Base-by-base conservation (phyloP, 106 monocot species). In the Apostasia shenzhenica region DNA sequence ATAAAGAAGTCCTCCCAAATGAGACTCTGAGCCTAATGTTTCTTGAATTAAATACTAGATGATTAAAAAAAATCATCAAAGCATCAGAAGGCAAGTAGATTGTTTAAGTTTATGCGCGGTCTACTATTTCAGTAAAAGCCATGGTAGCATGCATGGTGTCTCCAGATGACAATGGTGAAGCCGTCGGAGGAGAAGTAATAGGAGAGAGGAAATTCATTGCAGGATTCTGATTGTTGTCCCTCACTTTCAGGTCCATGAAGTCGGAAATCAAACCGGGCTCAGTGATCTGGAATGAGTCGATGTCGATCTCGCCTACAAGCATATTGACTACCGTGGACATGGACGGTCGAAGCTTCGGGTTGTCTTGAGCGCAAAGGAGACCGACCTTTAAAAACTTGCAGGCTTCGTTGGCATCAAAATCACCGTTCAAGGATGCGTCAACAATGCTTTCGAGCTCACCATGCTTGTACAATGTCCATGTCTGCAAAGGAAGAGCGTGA, bases 191-290 rank as follows among this genome's bases (percentile, higher is more conserved):
- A 26, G 44, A 38, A 3, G 43, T 14, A 10, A 45, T 64, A 46
- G 45, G 11, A 59, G 59, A 60, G 41, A 48, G 48, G 6, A 71
- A 10, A 37, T 6, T 8, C 8, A 48, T 9, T 3, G 48, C 39
- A 10, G 26, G 37, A 40, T 38, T 8, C 38, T 41, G 10, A 47
- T 71, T 49, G 12, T 48, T 48, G 2, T 48, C 37, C 40, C 48
- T 71, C n/a, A 47, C 57, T 70, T 70, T 70, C 6, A 71, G 59
- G 38, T 71, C 71, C 71, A 71, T 48, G 47, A 71, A 11, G 41
- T 59, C 48, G 40, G 59, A 46, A 26, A 71, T 57, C 46, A 59
- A 10, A 48, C 71, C 71, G 39, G 71, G 71, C 59, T 48, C 48
- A 6, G 59, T 59, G 59, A 71, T 59, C 37, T 13, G 1, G 12